These are phyloP conservation scores for Zygnema circumcarinatum DNA, from an alignment of 139 green algal species.

Conservation along the genomic window DNA sequence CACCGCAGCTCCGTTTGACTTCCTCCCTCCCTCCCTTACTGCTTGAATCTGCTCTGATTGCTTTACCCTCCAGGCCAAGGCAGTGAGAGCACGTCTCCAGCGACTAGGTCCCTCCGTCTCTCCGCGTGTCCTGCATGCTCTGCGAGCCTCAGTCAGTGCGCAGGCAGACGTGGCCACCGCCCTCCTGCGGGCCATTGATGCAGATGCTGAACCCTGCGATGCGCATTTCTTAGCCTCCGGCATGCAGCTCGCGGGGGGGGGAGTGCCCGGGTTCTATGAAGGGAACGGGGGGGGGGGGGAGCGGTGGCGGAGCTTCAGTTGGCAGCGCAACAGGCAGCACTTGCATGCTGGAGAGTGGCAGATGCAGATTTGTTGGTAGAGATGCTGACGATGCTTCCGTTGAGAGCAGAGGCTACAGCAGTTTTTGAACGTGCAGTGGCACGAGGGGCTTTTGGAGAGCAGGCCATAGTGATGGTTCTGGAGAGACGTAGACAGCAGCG, in stretches of 20 bases:
- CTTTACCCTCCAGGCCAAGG: not conserved
- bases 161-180: conserved; percentile 40
- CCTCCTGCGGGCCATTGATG: conserved; percentile 52
- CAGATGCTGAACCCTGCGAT: conserved; percentile 6
- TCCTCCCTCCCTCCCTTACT: no score
- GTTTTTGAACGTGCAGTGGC: conserved; percentile 58
- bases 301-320: conserved; percentile 46
- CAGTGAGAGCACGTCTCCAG: conserved; percentile 37
- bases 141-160: not conserved
- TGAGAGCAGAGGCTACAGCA: conserved; percentile 32
- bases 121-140: conserved; percentile 28
- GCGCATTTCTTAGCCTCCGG: conserved; percentile 25
- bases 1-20: no score
- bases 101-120: conserved; percentile 37
- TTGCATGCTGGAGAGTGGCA: conserved; percentile 52
- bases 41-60: no score
- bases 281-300: not conserved
- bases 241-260: not conserved
- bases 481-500: conserved; percentile 66
- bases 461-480: conserved; percentile 62
- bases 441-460: conserved; percentile 50
- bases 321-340: conserved; percentile 26
- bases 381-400: conserved; percentile 37
- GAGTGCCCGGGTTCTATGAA: not conserved
- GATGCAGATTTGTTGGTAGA: conserved; percentile 61